A percentile compares a stretch with the other conserved stretches of the same genome.
These are phyloP conservation scores for Gossypium laxum DNA, from an alignment of 441 rosid species.

Conservation along the genomic window DNA sequence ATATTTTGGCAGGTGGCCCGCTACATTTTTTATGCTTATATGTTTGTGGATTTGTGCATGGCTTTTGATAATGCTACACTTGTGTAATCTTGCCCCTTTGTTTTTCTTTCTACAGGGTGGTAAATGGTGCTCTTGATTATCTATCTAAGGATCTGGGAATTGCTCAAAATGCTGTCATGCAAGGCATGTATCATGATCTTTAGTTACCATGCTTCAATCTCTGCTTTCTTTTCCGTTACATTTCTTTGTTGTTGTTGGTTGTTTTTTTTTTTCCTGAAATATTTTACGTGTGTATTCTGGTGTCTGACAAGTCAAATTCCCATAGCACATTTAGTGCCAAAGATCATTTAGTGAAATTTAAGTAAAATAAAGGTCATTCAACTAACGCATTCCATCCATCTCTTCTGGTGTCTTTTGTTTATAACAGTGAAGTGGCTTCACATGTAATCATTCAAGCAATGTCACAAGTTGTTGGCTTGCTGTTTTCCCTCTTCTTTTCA, in stretches of 20 bases:
- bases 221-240: constrained; percentile 8
- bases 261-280: background rate
- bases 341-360: background rate
- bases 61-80: background rate
- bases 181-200: constrained; percentile 47
- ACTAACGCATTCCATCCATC: background rate
- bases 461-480: background rate
- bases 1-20: background rate
- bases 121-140: constrained; percentile 90
- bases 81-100: background rate
- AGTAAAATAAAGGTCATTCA: background rate
- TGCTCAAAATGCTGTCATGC: constrained; percentile 66
- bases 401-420: background rate
- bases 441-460: background rate
- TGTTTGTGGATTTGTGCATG: background rate
- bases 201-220: background rate
- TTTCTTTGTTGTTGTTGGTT: background rate
- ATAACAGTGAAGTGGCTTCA: background rate
- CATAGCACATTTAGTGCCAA: background rate
- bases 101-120: constrained; percentile 47
- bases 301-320: background rate
- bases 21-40: constrained; percentile 1
- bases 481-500: background rate
- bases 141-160: constrained; percentile 91
- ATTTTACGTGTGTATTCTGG: background rate